These are phyloP conservation scores for Tuber melanosporum DNA, from an alignment of 495 filamentous ascomycete genomes.

Conservation along the genomic window DNA sequence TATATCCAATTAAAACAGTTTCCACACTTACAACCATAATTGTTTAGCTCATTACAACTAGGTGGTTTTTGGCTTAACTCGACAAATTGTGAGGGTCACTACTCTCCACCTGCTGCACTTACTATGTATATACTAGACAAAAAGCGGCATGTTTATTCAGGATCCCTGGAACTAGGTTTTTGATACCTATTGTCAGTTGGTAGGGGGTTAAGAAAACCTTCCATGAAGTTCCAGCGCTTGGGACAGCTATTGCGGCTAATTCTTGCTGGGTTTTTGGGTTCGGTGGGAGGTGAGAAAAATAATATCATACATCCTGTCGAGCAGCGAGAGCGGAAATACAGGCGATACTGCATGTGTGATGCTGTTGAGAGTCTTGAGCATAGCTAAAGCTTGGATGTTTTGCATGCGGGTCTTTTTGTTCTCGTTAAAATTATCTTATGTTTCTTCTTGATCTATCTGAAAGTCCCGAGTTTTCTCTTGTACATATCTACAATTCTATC, in stretches of 20 bases:
- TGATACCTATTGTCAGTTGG: no score
- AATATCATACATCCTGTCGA: no score
- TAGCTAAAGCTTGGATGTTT: not conserved
- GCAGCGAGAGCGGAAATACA: no score
- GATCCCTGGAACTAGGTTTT: not conserved
- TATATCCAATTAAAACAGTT: not conserved
- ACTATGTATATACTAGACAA: not conserved
- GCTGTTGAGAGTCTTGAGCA: no score
- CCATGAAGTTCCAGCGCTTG: no score
- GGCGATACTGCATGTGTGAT: no score
- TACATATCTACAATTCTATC: not conserved
- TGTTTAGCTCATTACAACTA: not conserved
- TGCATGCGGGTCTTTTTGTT: not conserved
- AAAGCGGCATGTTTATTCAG: not conserved
- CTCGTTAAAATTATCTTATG: not conserved
- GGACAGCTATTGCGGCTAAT: no score
- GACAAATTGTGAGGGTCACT: not conserved
- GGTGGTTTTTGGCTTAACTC: not conserved
- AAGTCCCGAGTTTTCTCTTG: not conserved
- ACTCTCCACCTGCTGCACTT: not conserved
- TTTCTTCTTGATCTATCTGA: not conserved
- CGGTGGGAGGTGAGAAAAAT: no score
- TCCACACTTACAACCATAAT: not conserved
- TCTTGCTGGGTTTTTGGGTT: no score
- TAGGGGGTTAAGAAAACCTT: no score